Evolutionary conservation across 2,329 filamentous ascomycete species (phyloP).

Genomic region (Penicillium crustosum): DNA sequence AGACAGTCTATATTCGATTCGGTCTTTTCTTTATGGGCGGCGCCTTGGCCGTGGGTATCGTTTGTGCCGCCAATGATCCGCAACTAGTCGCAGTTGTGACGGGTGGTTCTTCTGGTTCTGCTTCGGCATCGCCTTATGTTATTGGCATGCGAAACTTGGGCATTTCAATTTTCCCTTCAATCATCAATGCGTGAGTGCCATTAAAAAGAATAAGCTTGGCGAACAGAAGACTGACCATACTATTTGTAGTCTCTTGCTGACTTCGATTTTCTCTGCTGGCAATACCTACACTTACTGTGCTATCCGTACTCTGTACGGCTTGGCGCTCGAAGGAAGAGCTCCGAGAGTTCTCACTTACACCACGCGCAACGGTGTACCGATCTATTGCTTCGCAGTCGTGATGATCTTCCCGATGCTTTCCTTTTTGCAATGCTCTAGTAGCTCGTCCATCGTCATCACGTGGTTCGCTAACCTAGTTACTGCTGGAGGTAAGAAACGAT

Average conservation of each 20-base stretch:
- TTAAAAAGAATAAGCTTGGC: not conserved
- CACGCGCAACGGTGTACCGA: conserved; percentile 61
- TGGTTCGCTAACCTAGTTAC: conserved; percentile 60
- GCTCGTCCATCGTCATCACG: conserved; percentile 51
- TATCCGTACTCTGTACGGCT: conserved; percentile 53
- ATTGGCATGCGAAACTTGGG: conserved; percentile 61
- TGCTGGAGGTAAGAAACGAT: conserved; percentile 46
- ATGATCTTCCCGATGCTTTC: conserved; percentile 56
- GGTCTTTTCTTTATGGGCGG: conserved; percentile 72
- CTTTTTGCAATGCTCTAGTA: conserved; percentile 53
- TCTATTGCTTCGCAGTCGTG: conserved; percentile 57
- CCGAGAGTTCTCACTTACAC: conserved; percentile 58
- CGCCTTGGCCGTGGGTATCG: conserved; percentile 66
- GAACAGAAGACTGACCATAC: not conserved
- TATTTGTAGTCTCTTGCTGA: conserved; percentile 42
- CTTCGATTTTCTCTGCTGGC: conserved; percentile 57
- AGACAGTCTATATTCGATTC: conserved; percentile 74
- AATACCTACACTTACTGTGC: conserved; percentile 58
- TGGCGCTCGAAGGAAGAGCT: conserved; percentile 55
- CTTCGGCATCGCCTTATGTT: conserved; percentile 62
- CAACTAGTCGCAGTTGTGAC: conserved; percentile 12
- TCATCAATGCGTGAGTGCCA: conserved; percentile 53
- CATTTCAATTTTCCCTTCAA: conserved; percentile 55
- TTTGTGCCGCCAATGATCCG: conserved; percentile 65
- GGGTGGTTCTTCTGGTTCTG: conserved; percentile 29